These are phyloP conservation scores for Punica granatum DNA, from an alignment of 345 rosid species.

Conservation along the genomic window DNA sequence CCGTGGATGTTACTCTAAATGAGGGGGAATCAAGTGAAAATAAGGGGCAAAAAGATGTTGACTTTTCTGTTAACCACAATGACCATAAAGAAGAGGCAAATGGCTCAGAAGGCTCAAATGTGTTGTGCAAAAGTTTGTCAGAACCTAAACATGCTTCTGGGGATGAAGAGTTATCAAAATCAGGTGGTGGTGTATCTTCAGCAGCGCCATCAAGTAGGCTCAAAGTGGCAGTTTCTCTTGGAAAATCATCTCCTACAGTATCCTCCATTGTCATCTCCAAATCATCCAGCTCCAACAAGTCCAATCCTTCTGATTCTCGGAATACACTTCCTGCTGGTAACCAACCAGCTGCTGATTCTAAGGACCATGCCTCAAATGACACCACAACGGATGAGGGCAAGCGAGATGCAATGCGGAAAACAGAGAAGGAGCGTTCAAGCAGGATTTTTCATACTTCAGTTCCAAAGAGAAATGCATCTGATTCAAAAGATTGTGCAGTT, in stretches of 20 bases:
- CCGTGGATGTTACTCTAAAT: slow-evolving; percentile 24
- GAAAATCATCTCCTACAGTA: slow-evolving; percentile 37
- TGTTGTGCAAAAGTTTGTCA: slow-evolving; percentile 22
- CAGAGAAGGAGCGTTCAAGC: slow-evolving; percentile 48
- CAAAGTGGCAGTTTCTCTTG: slow-evolving; percentile 36
- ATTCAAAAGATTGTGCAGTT: slow-evolving; percentile 44
- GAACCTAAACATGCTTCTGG: slow-evolving; percentile 31
- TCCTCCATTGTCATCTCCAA: slow-evolving; percentile 25
- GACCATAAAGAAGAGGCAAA: slow-evolving; percentile 29
- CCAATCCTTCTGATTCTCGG: slow-evolving; percentile 39
- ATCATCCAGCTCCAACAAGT: slow-evolving; percentile 31
- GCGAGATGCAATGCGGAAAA: slow-evolving; percentile 30
- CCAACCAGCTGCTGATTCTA: slow-evolving; percentile 28
- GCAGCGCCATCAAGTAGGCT: slow-evolving; percentile 24
- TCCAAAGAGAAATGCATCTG: slow-evolving; percentile 37
- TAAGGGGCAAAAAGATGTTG: slow-evolving; percentile 25
- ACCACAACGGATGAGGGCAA: slow-evolving; percentile 34
- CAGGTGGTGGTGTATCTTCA: slow-evolving; percentile 26
- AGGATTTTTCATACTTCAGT: slow-evolving; percentile 46
- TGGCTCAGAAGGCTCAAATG: slow-evolving; percentile 23
- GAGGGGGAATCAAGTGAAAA: slow-evolving; percentile 35
- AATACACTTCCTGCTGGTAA: slow-evolving; percentile 27
- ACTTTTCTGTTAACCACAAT: slow-evolving; percentile 17
- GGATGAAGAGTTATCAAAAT: slow-evolving; percentile 33
- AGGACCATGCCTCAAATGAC: slow-evolving; percentile 38